phyloP scores from a whole-genome alignment of 306 rosid genomes.

The Citrullus amarus region DNA sequence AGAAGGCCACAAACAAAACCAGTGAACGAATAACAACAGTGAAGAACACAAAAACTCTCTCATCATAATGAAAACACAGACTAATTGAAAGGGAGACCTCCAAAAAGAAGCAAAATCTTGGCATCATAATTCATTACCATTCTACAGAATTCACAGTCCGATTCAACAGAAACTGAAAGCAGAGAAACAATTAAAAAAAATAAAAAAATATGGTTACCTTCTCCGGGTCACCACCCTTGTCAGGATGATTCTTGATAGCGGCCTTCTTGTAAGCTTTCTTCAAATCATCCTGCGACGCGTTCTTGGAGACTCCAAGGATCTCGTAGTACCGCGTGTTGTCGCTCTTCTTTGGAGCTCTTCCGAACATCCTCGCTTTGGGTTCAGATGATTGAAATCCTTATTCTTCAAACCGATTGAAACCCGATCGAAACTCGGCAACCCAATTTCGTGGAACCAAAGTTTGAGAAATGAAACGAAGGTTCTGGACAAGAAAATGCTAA shows the following conservation, averaged over 20 bases:
- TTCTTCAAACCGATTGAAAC: neutral
- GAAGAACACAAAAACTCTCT: too few relatives aligned
- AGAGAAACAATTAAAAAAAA: neutral
- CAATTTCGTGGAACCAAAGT: neutral
- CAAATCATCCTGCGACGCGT: slow-evolving; percentile 63
- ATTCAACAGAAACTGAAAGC: neutral
- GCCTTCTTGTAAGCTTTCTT: slow-evolving; percentile 87
- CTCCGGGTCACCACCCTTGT: slow-evolving; percentile 90
- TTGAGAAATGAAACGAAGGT: neutral
- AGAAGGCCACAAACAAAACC: neutral
- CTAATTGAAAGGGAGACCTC: neutral
- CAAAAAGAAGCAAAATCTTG: neutral
- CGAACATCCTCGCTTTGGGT: slow-evolving; percentile 37
- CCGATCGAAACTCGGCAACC: neutral
- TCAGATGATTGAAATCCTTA: neutral
- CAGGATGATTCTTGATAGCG: slow-evolving; percentile 84
- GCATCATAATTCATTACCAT: neutral
- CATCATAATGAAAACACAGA: neutral
- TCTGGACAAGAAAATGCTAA: neutral
- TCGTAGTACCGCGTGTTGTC: slow-evolving; percentile 63
- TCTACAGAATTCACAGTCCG: neutral
- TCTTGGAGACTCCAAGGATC: slow-evolving; percentile 58
- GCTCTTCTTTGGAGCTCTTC: slow-evolving; percentile 67
- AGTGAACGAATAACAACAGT: neutral
- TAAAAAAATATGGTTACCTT: slow-evolving; percentile 21